Conservation (phyloP, 2,329 filamentous ascomycete species). For the Helotiales sp. region DNA sequence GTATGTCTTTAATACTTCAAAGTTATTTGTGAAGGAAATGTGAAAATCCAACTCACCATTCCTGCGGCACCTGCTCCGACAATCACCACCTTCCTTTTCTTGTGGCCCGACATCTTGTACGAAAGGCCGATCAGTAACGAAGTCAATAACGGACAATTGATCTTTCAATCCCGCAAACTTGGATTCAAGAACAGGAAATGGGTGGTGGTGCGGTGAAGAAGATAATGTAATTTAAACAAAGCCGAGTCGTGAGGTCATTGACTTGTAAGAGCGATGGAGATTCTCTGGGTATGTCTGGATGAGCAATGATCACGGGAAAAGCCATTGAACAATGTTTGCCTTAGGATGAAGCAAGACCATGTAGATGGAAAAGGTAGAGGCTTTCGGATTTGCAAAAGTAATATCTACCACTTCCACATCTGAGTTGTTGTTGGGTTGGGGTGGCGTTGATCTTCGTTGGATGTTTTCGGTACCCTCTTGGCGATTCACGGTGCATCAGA, state of each 20-base stretch:
- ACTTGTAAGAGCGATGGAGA: not conserved
- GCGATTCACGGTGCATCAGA: too few species aligned
- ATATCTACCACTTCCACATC: too few species aligned
- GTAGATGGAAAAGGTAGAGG: too few species aligned
- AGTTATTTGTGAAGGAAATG: not conserved
- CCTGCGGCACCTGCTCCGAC: slow-evolving; percentile 68
- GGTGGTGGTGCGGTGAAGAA: not conserved
- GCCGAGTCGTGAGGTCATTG: slow-evolving; percentile 9
- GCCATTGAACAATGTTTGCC: too few species aligned
- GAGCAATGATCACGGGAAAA: too few species aligned
- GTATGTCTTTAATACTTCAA: too few species aligned
- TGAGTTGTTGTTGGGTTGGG: too few species aligned
- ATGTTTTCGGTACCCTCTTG: too few species aligned
- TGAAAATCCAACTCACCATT: slow-evolving; percentile 49
- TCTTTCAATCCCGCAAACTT: not conserved
- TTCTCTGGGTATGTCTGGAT: too few species aligned
- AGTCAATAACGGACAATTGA: not conserved
- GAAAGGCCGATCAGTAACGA: not conserved
- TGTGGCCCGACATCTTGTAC: slow-evolving; percentile 11
- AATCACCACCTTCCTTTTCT: slow-evolving; percentile 57
- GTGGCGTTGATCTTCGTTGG: too few species aligned
- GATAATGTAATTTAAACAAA: not conserved
- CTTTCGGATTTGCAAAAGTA: too few species aligned
- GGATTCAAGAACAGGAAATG: not conserved
- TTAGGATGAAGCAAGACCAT: too few species aligned